Evolutionary conservation across 83 land plant genomes (phyloP).

Genomic region (Picea abies): DNA sequence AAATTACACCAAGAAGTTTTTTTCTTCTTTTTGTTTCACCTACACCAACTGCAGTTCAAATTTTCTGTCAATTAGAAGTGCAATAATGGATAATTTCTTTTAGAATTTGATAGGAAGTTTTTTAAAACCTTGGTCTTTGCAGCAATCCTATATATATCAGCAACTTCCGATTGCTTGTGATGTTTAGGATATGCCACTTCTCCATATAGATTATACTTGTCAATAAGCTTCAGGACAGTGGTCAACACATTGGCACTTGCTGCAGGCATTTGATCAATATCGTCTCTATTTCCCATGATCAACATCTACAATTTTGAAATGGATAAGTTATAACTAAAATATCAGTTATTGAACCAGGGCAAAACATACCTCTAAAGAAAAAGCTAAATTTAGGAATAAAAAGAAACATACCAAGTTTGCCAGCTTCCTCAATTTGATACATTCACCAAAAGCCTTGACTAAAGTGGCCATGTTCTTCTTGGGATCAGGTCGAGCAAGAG

Average conservation of each 20-base stretch:
- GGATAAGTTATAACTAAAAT: background rate
- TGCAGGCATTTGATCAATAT: slow-evolving; percentile 84
- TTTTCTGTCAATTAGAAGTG: no score
- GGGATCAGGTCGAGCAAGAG: slow-evolving; percentile 83
- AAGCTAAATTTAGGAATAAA: background rate
- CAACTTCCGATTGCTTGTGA: slow-evolving; percentile 93
- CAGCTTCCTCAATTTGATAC: slow-evolving; percentile 52
- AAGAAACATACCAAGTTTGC: slow-evolving; percentile 62
- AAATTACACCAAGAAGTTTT: background rate
- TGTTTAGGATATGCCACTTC: slow-evolving; percentile 96
- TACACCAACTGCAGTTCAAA: background rate
- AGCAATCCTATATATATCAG: slow-evolving; percentile 85
- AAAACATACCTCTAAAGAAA: background rate
- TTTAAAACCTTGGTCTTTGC: slow-evolving; percentile 85
- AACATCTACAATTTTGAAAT: slow-evolving; percentile 55
- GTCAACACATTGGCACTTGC: slow-evolving; percentile 69
- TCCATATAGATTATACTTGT: slow-evolving; percentile 89
- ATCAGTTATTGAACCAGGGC: background rate
- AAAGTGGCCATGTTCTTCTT: slow-evolving; percentile 78
- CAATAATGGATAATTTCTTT: no score
- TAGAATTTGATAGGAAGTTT: background rate
- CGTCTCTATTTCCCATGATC: slow-evolving; percentile 88
- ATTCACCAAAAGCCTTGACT: slow-evolving; percentile 79
- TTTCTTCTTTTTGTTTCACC: no score
- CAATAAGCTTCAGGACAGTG: slow-evolving; percentile 79